Base-by-base conservation (phyloP, 169 alveolate genomes). In the Toxoplasma gondii region DNA sequence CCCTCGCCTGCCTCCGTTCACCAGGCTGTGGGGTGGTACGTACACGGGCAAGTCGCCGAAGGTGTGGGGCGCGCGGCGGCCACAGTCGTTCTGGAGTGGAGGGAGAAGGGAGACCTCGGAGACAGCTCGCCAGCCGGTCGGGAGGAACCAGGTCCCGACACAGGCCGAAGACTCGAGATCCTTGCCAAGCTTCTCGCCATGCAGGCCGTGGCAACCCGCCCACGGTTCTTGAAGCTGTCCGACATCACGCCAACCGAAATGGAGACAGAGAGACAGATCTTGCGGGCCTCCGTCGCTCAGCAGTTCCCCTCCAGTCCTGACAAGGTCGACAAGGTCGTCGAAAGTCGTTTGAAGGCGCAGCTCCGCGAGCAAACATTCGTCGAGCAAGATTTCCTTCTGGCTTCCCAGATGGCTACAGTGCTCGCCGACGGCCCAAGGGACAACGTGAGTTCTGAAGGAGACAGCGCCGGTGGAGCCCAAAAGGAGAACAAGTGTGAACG, bases 131-230 rank as follows among this genome's bases (percentile, higher is more conserved):
- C 5, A 4, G 41, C 38, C 41, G 67, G 69, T 82, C n/a, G n/a
- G 24, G 70, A 58, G 70, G 31, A 49, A 64, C 5, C n/a, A 41
- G 67, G 69, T 82, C 38, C 29, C 67, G 69, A 82, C 41, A 67
- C 90, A 82, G 90, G 53, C 41, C 41, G 34, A n/a, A n/a, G 58
- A 4, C 58, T 64, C 34, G 74, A 36, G 41, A 16, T 22, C 36
- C 67, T 82, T n/a, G 90, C 90, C 31, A 12, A 41, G 67, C 90
- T 82, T 9, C 29, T 82, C 10, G 54, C 67, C 90, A 82, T 82
- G 90, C 90, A 82, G 90, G 53, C 41, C 7, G 41, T 82, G 41
- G 90, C 90, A 5, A 82, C 90, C 36, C 90, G 90, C 19, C 90
- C 90, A 43, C 90, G 90, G 0, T 82, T 19, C 41, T 38, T 82